Evolutionary conservation across 202 grass and related monocot genomes (phyloP).

Genomic region (Cymbopogon flexuosus): DNA sequence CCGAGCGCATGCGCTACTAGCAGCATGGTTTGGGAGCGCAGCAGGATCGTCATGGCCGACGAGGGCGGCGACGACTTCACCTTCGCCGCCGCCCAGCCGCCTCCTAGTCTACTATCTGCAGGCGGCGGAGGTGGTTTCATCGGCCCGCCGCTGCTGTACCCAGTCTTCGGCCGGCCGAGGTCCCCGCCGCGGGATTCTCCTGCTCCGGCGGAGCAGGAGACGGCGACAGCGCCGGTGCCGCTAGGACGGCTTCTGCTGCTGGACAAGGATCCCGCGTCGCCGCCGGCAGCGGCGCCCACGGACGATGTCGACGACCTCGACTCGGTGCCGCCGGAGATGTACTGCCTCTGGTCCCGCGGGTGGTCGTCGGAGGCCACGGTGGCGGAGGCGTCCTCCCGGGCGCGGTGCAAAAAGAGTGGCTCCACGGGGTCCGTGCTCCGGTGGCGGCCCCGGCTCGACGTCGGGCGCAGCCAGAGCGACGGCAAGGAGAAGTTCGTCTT

Average conservation of each 20-base stretch:
- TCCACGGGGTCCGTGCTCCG: slow-evolving; percentile 57
- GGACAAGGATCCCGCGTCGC: slow-evolving; percentile 23
- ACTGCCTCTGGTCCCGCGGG: slow-evolving; percentile 24
- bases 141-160: slow-evolving; percentile 45
- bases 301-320: neutral
- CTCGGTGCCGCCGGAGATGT: slow-evolving; percentile 14
- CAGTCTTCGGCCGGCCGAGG: slow-evolving; percentile 44
- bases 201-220: neutral
- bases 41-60: neutral
- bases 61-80: slow-evolving; percentile 37
- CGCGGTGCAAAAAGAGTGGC: slow-evolving; percentile 56
- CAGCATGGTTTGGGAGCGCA: neutral
- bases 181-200: slow-evolving; percentile 13
- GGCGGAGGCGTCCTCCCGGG: neutral
- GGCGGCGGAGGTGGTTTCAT: slow-evolving; percentile 35
- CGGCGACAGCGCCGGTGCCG: slow-evolving; percentile 34
- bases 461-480: slow-evolving; percentile 65
- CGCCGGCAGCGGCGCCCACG: neutral
- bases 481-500: slow-evolving; percentile 70
- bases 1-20: neutral
- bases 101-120: neutral
- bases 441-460: slow-evolving; percentile 42
- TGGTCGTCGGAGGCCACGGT: neutral
- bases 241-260: slow-evolving; percentile 34
- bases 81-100: slow-evolving; percentile 35